Evolutionary conservation across 768 basidiomycete genomes (phyloP).

Genomic region (Lentinula raphanica): DNA sequence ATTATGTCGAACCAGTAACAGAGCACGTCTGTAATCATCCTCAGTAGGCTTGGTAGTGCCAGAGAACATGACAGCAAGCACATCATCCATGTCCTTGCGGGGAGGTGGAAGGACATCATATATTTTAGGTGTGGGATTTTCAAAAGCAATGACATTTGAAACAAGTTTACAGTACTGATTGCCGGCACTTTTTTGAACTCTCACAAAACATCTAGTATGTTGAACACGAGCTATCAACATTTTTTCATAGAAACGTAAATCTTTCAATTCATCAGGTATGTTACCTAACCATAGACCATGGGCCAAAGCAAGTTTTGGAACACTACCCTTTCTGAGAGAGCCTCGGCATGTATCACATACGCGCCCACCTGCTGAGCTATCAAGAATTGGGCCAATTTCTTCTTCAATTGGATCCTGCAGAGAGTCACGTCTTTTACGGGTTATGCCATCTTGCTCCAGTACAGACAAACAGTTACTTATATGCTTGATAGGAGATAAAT

Average conservation of each 20-base stretch:
- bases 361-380: background rate
- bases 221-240: conserved; percentile 15
- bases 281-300: conserved; percentile 24
- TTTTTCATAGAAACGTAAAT: conserved; percentile 15
- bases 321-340: background rate
- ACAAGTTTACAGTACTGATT: conserved; percentile 13
- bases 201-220: conserved; percentile 15
- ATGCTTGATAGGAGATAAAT: conserved; percentile 1
- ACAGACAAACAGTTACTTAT: conserved; percentile 5
- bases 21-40: conserved; percentile 20
- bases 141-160: conserved; percentile 6
- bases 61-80: conserved; percentile 28
- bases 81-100: conserved; percentile 23
- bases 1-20: conserved; percentile 23
- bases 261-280: conserved; percentile 13
- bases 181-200: background rate
- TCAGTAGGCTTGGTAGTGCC: conserved; percentile 21
- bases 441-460: background rate
- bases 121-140: conserved; percentile 13
- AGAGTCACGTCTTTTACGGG: background rate
- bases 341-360: background rate
- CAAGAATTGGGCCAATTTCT: background rate
- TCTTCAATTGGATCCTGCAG: background rate
- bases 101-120: conserved; percentile 16
- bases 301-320: conserved; percentile 13